phyloP scores from a whole-genome alignment of 2,329 filamentous ascomycete species.

The Fusarium bulbicola region DNA sequence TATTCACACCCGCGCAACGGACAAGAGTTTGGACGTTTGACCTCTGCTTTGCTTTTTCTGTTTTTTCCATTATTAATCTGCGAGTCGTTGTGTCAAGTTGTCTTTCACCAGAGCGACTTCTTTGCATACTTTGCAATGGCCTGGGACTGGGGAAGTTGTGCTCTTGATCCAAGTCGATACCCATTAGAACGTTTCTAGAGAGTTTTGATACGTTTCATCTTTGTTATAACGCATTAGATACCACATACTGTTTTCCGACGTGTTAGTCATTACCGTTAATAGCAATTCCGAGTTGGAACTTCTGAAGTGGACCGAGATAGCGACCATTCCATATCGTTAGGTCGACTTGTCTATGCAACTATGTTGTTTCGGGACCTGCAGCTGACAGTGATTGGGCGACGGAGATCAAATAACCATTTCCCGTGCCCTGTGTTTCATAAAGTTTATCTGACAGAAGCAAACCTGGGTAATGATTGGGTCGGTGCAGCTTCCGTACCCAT shows the following conservation, averaged over 20 bases:
- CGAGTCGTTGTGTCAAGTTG: neutral
- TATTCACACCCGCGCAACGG: neutral
- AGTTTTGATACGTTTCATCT: slow-evolving; percentile 22
- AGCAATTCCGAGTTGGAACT: neutral
- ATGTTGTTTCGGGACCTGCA: neutral
- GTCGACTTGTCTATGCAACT: neutral
- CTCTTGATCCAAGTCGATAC: slow-evolving; percentile 32
- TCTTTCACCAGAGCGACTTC: slow-evolving; percentile 9
- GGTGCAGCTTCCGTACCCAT: neutral
- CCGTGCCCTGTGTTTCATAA: neutral
- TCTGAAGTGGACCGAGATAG: neutral
- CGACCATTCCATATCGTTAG: neutral
- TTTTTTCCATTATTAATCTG: neutral
- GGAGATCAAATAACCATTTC: neutral
- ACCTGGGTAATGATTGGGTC: neutral
- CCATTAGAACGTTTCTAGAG: slow-evolving; percentile 36
- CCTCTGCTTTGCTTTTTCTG: slow-evolving; percentile 4
- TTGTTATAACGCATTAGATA: slow-evolving; percentile 23
- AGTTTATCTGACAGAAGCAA: neutral
- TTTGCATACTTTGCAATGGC: slow-evolving; percentile 21
- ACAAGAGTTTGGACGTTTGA: slow-evolving; percentile 1
- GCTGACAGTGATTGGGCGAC: neutral
- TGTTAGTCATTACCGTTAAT: neutral
- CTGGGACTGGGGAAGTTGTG: slow-evolving; percentile 9
- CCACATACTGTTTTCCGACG: slow-evolving; percentile 10